Base-by-base conservation (phyloP, 2,329 filamentous ascomycete species). In the Pseudogymnoascus sp. region DNA sequence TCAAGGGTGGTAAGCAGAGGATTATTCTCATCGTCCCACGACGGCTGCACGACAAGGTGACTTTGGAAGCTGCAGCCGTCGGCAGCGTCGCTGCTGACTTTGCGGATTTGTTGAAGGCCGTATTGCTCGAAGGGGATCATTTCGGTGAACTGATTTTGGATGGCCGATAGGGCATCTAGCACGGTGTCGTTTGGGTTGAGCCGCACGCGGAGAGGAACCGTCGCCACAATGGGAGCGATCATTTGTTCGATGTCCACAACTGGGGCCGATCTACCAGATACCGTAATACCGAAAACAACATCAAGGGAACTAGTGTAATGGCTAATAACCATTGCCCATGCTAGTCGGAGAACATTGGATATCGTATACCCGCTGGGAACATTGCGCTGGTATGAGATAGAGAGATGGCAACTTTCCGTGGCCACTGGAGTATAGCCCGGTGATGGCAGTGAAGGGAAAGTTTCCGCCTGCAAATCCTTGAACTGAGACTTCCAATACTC, bases 121-220 rank as follows among this genome's bases (percentile, higher is more conserved):
- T 30, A 43, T 9, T 65, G 63, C 43, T 65, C 62, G 35, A 60
- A 63, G 8, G 59, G 77, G 12, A 81, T 79, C 64, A 79, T 77
- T 6, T 76, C 70, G 0, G 77, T 72, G 0, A 75, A 75, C 35
- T 76, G 72, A 16, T 75, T 69, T 18, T 82, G 78, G 1, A 82
- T 70, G 2, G 67, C 65, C 25, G 76, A 68, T 14, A 84, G 68
- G 59, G 77, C 80, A 28, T 77, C 68, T 0, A 65, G 62, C 6
- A 75, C 69, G 1, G 68, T 67, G 2, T 66, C 65, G 6, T 70
- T 67, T 3, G 68, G 62, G 14, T 68, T 67, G 18, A 75, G 58
- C 2, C 63, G 64, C 2, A 76, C 68, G 14, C 73, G 71, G 11
- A 77, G 65, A 6, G 75, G 75, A 6, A 77, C 69, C 2, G 74